Percentiles rank a stretch among this genome's conserved stretches.
Evolutionary conservation across 2,329 filamentous ascomycete genomes (phyloP).

Genomic region (Hymenoscyphus albidus): DNA sequence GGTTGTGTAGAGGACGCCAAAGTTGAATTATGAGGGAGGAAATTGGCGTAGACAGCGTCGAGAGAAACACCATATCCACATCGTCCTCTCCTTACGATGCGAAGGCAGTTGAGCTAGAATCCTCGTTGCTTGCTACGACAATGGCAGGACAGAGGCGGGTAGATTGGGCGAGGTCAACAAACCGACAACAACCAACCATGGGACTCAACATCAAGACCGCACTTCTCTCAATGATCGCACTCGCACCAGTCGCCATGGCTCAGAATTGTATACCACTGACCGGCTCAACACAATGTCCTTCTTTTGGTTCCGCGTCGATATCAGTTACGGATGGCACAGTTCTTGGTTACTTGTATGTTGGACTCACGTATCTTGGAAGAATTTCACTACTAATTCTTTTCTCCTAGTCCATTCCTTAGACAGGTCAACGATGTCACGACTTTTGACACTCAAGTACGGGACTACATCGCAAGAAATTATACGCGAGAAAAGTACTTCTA

Average conservation of each 20-base stretch:
- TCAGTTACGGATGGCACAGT: slow-evolving; percentile 60
- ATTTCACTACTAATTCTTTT: slow-evolving; percentile 15
- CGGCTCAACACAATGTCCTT: slow-evolving; percentile 66
- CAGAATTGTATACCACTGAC: slow-evolving; percentile 60
- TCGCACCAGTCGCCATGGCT: slow-evolving; percentile 31
- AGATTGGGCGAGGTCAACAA: slow-evolving; percentile 13
- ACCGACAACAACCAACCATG: slow-evolving; percentile 22
- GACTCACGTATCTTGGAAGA: slow-evolving; percentile 14
- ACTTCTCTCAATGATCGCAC: slow-evolving; percentile 32
- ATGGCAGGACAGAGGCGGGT: slow-evolving; percentile 14
- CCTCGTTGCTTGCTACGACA: slow-evolving; percentile 7
- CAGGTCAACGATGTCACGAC: slow-evolving; percentile 71
- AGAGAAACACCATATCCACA: slow-evolving; percentile 15
- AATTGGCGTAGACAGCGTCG: slow-evolving; percentile 13
- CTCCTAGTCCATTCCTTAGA: slow-evolving; percentile 72
- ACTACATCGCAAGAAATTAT: slow-evolving; percentile 72
- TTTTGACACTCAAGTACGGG: slow-evolving; percentile 72
- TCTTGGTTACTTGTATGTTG: slow-evolving; percentile 60
- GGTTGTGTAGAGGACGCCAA: slow-evolving; percentile 12
- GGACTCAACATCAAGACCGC: slow-evolving; percentile 25
- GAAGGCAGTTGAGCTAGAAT: slow-evolving; percentile 14
- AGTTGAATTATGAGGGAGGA: slow-evolving; percentile 31
- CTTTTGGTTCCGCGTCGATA: slow-evolving; percentile 69
- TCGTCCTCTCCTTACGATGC: slow-evolving; percentile 21
- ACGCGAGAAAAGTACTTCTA: slow-evolving; percentile 68